Base-by-base conservation (phyloP, 83 land plant genomes). In the Picea abies region DNA sequence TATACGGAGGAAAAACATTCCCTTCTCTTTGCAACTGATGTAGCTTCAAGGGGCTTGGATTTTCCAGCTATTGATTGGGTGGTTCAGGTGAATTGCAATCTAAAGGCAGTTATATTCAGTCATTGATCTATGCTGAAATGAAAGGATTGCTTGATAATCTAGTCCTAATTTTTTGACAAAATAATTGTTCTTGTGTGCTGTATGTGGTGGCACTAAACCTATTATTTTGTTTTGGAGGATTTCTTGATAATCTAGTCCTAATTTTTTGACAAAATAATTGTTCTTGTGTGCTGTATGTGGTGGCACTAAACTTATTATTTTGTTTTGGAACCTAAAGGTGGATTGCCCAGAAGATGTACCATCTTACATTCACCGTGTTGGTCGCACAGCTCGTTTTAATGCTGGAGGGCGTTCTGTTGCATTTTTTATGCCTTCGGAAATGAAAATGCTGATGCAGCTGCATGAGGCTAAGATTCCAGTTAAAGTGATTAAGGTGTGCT, bases 41-140 rank as follows among this genome's bases (percentile, higher is more conserved):
- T 98, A 23, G 98, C 97, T 60, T 89, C 99, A 63, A 90, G 99
- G 88, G 99, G 99, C 11, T 92, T 98, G 87, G 99, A 98, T 85
- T 93, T 98, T 84, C 94, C 96, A 80, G 89, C 89, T 52, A 97
- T 98, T 80, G 96, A 98, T 79, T 98, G 99, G 99, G 99, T 98
- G 52, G 92, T 98, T 64, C 99, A 98, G 97, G 99, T 97, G 72
- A 14, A 72, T 82, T 63, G 7, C 35, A 26, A 15, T 4, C 3
- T 25, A 44, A 37, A 80, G 84, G 22, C 63, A 25, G 17, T 23
- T 16, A 9, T 58, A 32, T 69, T 73, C 23, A 20, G 22, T 11
- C n/a, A 56, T 47, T 76, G 60, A 61, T 16, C 41, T 26, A 67
- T 73, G 11, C 64, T 67, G 60, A 35, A 44, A 39, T 73, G 79